Percentiles rank a stretch among this genome's conserved stretches.
Conservation (phyloP, 2,329 filamentous ascomycete genomes). For the Pseudogymnoascus sp. region DNA sequence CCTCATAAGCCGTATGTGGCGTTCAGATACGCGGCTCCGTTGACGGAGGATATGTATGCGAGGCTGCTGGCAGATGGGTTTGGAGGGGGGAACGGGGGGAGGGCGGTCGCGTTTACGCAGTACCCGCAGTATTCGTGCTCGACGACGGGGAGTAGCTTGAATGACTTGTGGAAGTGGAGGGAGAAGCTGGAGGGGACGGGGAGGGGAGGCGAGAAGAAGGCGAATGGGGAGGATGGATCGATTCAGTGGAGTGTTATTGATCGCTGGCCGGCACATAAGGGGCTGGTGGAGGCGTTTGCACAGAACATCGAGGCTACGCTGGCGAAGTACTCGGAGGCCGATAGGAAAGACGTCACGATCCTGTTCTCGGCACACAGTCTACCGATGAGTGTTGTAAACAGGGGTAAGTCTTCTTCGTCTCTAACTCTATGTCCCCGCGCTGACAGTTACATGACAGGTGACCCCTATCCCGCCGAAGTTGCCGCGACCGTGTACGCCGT, state of each 20-base stretch:
- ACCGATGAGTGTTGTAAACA: slow-evolving; percentile 95
- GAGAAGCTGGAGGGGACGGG: slow-evolving; percentile 75
- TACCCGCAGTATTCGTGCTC: slow-evolving; percentile 98
- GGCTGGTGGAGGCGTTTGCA: slow-evolving; percentile 85
- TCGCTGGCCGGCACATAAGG: slow-evolving; percentile 87
- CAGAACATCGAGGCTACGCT: slow-evolving; percentile 84
- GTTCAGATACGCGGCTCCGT: slow-evolving; percentile 86
- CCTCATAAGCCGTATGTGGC: slow-evolving; percentile 97
- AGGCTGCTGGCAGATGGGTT: slow-evolving; percentile 81
- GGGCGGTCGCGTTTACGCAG: slow-evolving; percentile 94
- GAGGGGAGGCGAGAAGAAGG: slow-evolving; percentile 26
- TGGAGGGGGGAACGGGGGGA: slow-evolving; percentile 77
- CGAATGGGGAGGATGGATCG: slow-evolving; percentile 47
- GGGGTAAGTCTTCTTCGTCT: slow-evolving; percentile 44
- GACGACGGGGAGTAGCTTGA: slow-evolving; percentile 90
- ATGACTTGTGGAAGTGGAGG: slow-evolving; percentile 97
- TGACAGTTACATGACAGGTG: slow-evolving; percentile 45
- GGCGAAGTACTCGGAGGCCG: slow-evolving; percentile 72
- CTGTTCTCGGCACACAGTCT: slow-evolving; percentile 93
- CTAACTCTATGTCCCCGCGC: slow-evolving; percentile 10
- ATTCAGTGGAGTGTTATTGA: slow-evolving; percentile 98
- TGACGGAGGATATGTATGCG: slow-evolving; percentile 91
- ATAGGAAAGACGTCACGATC: slow-evolving; percentile 70
- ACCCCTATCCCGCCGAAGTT: slow-evolving; percentile 92
- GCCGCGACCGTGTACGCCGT: slow-evolving; percentile 93